Percentiles rank a stretch among this genome's conserved stretches.
These are phyloP conservation scores for Pseudomicrostroma phylloplanum DNA, from an alignment of 1,284 basidiomycete species.

Conservation along the genomic window DNA sequence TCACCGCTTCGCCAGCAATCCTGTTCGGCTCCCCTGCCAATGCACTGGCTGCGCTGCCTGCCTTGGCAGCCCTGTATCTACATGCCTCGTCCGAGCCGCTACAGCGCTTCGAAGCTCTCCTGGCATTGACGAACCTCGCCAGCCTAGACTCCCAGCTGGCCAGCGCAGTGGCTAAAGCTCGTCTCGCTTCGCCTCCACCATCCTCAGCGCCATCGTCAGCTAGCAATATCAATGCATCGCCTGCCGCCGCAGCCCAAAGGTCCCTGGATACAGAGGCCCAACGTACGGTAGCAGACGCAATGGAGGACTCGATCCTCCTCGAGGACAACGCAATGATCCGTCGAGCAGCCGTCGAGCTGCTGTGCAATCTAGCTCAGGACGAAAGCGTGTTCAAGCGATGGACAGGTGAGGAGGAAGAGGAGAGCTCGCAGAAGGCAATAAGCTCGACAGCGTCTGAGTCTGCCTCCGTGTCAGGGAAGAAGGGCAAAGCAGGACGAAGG, in stretches of 20 bases:
- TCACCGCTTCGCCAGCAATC: constrained; percentile 79
- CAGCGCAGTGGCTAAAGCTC: not conserved
- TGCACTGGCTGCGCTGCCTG: constrained; percentile 14
- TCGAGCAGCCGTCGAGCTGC: constrained; percentile 80
- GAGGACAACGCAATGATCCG: constrained; percentile 76
- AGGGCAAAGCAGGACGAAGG: not conserved
- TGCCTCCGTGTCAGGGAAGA: not conserved
- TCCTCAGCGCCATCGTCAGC: too few species aligned
- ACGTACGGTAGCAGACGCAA: constrained; percentile 6
- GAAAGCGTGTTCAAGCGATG: constrained; percentile 69
- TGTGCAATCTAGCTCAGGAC: constrained; percentile 81
- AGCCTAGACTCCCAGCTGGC: not conserved
- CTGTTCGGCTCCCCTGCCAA: constrained; percentile 56
- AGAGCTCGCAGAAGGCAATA: not conserved
- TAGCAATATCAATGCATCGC: too few species aligned
- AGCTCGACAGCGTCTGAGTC: too few species aligned
- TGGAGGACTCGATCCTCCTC: constrained; percentile 60
- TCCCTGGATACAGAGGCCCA: too few species aligned
- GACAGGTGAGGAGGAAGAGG: constrained; percentile 38
- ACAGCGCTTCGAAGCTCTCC: constrained; percentile 82
- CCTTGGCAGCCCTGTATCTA: constrained; percentile 27
- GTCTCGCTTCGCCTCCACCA: too few species aligned
- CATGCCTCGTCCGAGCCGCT: constrained; percentile 61
- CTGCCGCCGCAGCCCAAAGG: too few species aligned
- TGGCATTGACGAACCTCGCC: constrained; percentile 91